These are phyloP conservation scores for Aurinia saxatilis DNA, from an alignment of 345 rosid species.

Conservation along the genomic window DNA sequence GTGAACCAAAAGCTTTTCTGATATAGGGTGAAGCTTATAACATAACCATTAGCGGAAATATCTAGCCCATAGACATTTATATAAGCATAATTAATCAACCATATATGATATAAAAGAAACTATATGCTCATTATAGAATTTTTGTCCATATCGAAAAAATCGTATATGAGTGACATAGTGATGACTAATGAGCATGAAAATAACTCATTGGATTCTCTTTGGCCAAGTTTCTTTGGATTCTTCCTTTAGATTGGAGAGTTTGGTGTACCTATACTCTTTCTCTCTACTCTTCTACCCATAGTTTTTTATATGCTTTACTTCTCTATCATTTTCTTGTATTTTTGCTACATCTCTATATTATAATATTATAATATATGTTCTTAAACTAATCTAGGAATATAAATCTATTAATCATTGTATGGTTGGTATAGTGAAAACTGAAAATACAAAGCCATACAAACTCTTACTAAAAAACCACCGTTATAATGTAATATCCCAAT, in stretches of 20 bases:
- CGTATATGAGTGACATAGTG: background rate
- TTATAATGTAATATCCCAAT: too few relatives aligned
- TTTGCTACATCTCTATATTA: background rate
- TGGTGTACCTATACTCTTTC: slow-evolving; percentile 25
- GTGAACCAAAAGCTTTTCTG: too few relatives aligned
- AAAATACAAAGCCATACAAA: background rate
- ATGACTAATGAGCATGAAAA: background rate
- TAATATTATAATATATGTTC: background rate
- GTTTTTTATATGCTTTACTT: slow-evolving; percentile 1
- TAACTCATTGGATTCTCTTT: slow-evolving; percentile 26
- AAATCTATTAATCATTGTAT: background rate
- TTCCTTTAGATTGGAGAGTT: slow-evolving; percentile 20
- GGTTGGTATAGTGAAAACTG: background rate
- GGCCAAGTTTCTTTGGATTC: slow-evolving; percentile 28
- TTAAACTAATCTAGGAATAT: background rate
- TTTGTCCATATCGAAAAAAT: background rate
- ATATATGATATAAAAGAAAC: background rate
- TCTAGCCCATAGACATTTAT: background rate
- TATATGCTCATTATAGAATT: background rate
- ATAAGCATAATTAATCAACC: background rate
- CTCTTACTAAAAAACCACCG: too few relatives aligned
- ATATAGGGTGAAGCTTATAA: too few relatives aligned
- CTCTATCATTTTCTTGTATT: background rate
- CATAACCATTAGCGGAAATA: background rate
- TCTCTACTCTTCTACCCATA: background rate